Percentiles rank a stretch among this genome's conserved stretches.
phyloP scores from a whole-genome alignment of 2,329 filamentous ascomycete species.

The Penicillium sp. region DNA sequence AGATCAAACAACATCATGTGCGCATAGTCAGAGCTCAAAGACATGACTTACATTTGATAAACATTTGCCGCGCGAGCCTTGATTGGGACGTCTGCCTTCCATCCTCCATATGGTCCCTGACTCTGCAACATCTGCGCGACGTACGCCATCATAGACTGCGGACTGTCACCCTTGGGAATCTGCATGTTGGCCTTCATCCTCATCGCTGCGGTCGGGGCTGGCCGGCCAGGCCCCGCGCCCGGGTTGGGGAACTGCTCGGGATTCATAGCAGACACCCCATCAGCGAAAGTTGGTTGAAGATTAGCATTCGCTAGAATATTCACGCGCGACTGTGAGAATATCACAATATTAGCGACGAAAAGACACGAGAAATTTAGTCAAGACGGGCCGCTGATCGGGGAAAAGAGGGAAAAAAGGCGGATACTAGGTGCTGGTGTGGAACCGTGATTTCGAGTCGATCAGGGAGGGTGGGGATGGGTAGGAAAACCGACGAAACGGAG shows the following conservation, averaged over 20 bases:
- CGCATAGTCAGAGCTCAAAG: not conserved
- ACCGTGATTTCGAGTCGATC: conserved; percentile 25
- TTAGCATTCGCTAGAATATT: conserved; percentile 37
- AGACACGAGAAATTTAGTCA: not conserved
- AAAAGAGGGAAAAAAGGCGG: conserved; percentile 16
- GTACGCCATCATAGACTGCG: conserved; percentile 37
- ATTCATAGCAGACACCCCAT: conserved; percentile 44
- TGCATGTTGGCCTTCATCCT: conserved; percentile 34
- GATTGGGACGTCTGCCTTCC: conserved; percentile 42
- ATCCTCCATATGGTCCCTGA: conserved; percentile 45
- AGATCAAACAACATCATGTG: conserved; percentile 7
- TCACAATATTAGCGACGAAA: conserved; percentile 4
- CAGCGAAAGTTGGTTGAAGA: conserved; percentile 28
- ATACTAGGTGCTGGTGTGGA: conserved; percentile 21
- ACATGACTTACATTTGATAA: conserved; percentile 42
- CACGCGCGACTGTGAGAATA: conserved; percentile 1
- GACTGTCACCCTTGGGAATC: conserved; percentile 34
- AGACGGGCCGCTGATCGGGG: conserved; percentile 10
- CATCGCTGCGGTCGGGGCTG: conserved; percentile 7
- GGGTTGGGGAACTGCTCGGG: conserved; percentile 39
- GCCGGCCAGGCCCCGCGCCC: conserved; percentile 33
- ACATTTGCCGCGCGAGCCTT: conserved; percentile 43
- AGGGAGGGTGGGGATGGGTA: conserved; percentile 27
- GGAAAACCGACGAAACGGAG: conserved; percentile 23
- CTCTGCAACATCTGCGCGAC: conserved; percentile 40